Evolutionary conservation across 352 stramenopile species (phyloP).

Genomic region (Heterotrichella gracilis): DNA sequence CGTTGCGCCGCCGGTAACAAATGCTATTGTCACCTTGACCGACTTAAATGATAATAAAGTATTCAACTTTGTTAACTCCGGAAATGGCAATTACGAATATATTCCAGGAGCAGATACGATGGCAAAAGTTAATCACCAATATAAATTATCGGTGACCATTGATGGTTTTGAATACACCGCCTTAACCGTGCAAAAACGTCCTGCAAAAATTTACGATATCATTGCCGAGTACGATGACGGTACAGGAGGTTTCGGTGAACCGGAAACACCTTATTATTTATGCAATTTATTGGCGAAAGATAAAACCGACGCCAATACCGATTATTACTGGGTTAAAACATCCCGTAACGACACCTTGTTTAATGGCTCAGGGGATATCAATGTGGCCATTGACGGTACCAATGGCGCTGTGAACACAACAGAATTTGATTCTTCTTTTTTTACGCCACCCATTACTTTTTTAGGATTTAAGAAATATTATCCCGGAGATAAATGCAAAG

Average conservation of each 20-base stretch:
- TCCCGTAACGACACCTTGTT: neutral
- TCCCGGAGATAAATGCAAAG: neutral
- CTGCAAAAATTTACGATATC: neutral
- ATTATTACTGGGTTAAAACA: neutral
- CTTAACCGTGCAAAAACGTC: neutral
- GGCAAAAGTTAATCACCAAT: neutral
- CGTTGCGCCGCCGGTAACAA: neutral
- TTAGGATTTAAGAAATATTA: neutral
- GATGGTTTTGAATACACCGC: neutral
- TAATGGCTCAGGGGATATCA: neutral
- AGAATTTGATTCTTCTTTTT: neutral
- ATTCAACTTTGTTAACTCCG: neutral
- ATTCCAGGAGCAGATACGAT: neutral
- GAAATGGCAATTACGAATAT: neutral
- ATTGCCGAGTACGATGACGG: neutral
- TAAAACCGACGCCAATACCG: neutral
- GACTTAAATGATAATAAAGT: neutral
- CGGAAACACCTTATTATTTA: neutral
- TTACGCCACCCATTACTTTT: slow-evolving; percentile 3
- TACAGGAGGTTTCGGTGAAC: neutral
- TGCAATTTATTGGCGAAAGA: neutral
- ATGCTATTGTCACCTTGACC: neutral
- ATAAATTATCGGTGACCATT: neutral
- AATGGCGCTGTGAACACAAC: neutral
- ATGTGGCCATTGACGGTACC: neutral